Evolutionary conservation across 306 rosid species (phyloP).

Genomic region (Quercus rubra): DNA sequence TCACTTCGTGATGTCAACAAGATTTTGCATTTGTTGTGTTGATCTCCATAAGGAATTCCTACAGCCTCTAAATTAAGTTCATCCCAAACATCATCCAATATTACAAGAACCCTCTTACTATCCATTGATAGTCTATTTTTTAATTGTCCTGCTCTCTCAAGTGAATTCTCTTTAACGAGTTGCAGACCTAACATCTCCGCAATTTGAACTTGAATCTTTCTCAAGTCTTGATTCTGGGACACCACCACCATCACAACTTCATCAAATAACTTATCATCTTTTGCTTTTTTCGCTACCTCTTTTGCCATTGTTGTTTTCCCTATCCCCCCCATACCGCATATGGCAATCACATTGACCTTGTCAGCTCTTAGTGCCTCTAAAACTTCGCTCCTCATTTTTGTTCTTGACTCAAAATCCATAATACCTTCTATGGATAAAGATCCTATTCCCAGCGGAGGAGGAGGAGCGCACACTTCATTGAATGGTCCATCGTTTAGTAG

Average conservation of each 20-base stretch:
- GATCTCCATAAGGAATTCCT: constrained; percentile 14
- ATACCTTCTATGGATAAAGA: not conserved
- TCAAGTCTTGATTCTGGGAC: constrained; percentile 1
- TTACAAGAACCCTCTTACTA: not conserved
- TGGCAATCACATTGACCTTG: not conserved
- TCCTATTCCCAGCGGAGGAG: too few species aligned
- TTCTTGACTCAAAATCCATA: constrained; percentile 11
- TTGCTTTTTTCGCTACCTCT: not conserved
- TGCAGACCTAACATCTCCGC: constrained; percentile 2
- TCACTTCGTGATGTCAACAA: constrained; percentile 32
- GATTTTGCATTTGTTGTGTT: constrained; percentile 22
- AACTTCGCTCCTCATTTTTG: too few species aligned
- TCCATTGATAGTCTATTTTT: not conserved
- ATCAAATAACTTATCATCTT: too few species aligned
- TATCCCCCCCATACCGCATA: constrained; percentile 35
- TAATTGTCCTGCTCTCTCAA: not conserved
- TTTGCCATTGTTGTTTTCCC: constrained; percentile 27
- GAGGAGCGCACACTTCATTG: too few species aligned
- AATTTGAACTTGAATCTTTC: constrained; percentile 20
- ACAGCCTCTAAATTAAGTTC: constrained; percentile 19
- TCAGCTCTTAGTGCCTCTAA: constrained; percentile 2
- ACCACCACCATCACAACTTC: constrained; percentile 1
- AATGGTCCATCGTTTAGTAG: too few species aligned
- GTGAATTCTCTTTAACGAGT: not conserved
- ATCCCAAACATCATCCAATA: constrained; percentile 42